phyloP scores from a whole-genome alignment of 75 land plant genomes.

The Pinus taeda region DNA sequence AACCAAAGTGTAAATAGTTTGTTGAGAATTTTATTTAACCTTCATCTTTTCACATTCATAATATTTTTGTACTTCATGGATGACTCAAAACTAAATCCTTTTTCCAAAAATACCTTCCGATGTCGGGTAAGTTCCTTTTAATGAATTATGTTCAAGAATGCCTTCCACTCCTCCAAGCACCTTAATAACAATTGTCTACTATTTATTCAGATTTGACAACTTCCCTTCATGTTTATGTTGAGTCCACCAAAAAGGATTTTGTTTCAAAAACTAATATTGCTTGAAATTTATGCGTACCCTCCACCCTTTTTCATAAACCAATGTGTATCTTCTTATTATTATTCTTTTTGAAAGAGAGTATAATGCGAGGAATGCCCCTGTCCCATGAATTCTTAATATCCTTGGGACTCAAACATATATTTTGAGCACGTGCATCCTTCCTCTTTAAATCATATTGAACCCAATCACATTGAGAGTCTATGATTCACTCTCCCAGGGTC shows the following conservation, averaged over 20 bases:
- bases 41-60: conserved; percentile 95
- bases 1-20: conserved; percentile 96
- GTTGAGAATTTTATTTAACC: conserved; percentile 95
- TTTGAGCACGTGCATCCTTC: conserved; percentile 88
- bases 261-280: too few species aligned
- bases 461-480: too few species aligned
- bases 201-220: conserved; percentile 96
- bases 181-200: conserved; percentile 96
- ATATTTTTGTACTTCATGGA: conserved; percentile 98
- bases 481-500: too few species aligned
- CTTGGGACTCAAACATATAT: conserved; percentile 90
- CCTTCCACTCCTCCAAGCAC: conserved; percentile 99
- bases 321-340: conserved; percentile 50
- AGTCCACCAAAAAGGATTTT: conserved; percentile 96
- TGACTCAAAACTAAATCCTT: conserved; percentile 94
- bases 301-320: too few species aligned
- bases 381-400: conserved; percentile 99
- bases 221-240: conserved; percentile 99
- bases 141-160: conserved; percentile 94
- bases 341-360: conserved; percentile 79
- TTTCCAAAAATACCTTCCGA: conserved; percentile 99
- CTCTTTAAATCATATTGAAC: too few species aligned
- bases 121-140: conserved; percentile 98
- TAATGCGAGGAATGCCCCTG: conserved; percentile 93
- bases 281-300: too few species aligned